These are phyloP conservation scores for Stentor coeruleus DNA, from an alignment of 73 alveolate species.

Conservation along the genomic window DNA sequence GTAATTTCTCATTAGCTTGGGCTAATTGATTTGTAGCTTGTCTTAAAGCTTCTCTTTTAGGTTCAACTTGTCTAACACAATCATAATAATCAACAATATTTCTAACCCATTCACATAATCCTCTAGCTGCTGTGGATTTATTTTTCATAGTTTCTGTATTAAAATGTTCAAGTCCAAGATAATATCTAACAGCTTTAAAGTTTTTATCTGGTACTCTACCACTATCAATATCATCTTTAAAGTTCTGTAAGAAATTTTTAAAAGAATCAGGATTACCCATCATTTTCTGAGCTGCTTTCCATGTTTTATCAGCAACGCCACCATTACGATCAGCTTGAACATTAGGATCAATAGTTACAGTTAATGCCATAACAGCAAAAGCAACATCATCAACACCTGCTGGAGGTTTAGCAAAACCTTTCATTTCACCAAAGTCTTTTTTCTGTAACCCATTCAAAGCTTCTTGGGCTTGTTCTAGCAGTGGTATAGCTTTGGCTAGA, in stretches of 20 bases:
- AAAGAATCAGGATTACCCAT: conserved; percentile 78
- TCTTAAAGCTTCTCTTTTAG: conserved; percentile 95
- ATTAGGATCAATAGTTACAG: conserved; percentile 47
- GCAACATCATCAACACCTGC: conserved; percentile 61
- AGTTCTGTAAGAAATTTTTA: conserved; percentile 49
- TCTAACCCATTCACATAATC: conserved; percentile 90
- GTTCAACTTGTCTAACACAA: conserved; percentile 99
- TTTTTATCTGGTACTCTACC: conserved; percentile 64
- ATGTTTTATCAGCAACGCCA: conserved; percentile 54
- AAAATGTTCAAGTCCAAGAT: conserved; percentile 62
- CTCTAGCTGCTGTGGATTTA: conserved; percentile 81
- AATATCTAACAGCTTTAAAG: conserved; percentile 68
- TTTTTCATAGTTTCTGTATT: conserved; percentile 64
- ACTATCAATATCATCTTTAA: conserved; percentile 71
- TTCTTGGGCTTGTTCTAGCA: conserved; percentile 90
- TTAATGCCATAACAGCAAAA: conserved; percentile 54
- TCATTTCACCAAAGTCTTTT: conserved; percentile 86
- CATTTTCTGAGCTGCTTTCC: conserved; percentile 77
- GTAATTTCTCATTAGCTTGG: conserved; percentile 95
- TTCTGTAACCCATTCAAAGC: conserved; percentile 87
- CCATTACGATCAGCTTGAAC: conserved; percentile 65
- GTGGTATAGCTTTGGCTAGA: conserved; percentile 93
- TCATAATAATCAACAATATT: conserved; percentile 94
- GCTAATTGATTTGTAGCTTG: conserved; percentile 86
- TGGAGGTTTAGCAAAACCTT: conserved; percentile 89